These are phyloP conservation scores for Monosporascus sp. DNA, from an alignment of 2,329 filamentous ascomycete genomes.

Conservation along the genomic window DNA sequence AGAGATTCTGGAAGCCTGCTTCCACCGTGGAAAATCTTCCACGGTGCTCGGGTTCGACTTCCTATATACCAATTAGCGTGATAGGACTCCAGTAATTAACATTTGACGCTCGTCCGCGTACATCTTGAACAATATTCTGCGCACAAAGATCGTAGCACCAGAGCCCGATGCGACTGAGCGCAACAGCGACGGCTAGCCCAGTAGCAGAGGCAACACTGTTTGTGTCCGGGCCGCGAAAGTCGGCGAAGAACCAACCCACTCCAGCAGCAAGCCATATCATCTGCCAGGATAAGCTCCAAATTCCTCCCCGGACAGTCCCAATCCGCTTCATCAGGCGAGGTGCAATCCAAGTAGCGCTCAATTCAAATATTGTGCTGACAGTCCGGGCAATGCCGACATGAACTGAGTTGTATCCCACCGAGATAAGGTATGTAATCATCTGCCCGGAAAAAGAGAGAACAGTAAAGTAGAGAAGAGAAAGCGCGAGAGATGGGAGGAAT, in stretches of 20 bases:
- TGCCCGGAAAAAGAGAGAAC: conserved; percentile 56
- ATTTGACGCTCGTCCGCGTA: conserved; percentile 21
- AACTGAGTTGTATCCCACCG: conserved; percentile 45
- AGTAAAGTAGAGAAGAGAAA: conserved; percentile 40
- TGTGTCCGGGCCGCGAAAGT: conserved; percentile 6
- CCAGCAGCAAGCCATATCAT: conserved; percentile 48
- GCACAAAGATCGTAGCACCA: conserved; percentile 58
- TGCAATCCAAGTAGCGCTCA: conserved; percentile 56
- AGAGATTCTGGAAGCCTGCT: conserved; percentile 62
- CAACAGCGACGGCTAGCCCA: conserved; percentile 45
- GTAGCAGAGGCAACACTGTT: conserved; percentile 34
- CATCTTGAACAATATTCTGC: conserved; percentile 59
- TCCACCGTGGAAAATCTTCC: conserved; percentile 67
- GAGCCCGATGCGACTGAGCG: conserved; percentile 54
- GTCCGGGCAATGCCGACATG: conserved; percentile 51
- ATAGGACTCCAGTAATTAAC: neutral
- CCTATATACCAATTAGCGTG: conserved; percentile 31
- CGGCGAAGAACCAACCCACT: conserved; percentile 36
- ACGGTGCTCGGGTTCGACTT: conserved; percentile 50
- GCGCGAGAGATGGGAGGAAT: conserved; percentile 56
- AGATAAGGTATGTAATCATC: conserved; percentile 60
- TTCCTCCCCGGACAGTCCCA: conserved; percentile 57
- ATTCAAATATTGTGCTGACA: conserved; percentile 49
- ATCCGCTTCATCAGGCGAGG: conserved; percentile 51
- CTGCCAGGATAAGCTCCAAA: conserved; percentile 68